Percentiles rank a stretch among this genome's conserved stretches.
These are phyloP conservation scores for Silene latifolia DNA, from an alignment of 148 eudicot species.

Conservation along the genomic window DNA sequence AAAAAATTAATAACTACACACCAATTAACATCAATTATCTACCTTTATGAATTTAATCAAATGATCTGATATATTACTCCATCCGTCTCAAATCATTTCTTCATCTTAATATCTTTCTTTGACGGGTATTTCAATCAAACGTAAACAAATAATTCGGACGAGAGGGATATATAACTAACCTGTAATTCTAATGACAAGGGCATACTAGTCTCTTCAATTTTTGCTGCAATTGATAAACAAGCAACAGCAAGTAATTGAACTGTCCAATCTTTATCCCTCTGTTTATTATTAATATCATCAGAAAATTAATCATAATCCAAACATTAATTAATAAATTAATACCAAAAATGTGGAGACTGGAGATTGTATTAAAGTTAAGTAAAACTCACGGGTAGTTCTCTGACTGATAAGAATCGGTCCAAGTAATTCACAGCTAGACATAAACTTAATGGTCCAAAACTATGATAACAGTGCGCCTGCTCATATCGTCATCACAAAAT, in stretches of 20 bases:
- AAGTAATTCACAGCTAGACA: constrained; percentile 64
- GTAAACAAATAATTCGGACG: too few species aligned
- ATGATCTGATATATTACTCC: too few species aligned
- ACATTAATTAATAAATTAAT: not conserved
- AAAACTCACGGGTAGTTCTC: constrained; percentile 66
- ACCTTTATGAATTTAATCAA: not conserved
- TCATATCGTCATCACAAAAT: not conserved
- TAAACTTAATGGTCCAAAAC: constrained; percentile 56
- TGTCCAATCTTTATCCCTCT: constrained; percentile 70
- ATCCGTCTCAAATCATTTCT: too few species aligned
- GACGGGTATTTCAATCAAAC: not conserved
- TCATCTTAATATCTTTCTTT: not conserved
- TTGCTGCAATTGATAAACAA: constrained; percentile 82
- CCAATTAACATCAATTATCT: not conserved
- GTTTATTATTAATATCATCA: not conserved
- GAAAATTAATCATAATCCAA: too few species aligned
- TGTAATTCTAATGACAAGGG: constrained; percentile 55
- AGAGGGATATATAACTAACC: constrained; percentile 38
- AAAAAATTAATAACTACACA: not conserved
- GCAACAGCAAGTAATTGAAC: constrained; percentile 75
- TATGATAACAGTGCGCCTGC: constrained; percentile 70
- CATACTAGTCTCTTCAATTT: constrained; percentile 63
- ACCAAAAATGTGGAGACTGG: too few species aligned
- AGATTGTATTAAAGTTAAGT: too few species aligned
- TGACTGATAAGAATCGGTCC: constrained; percentile 66